These are phyloP conservation scores for Nicotiana knightiana DNA, from an alignment of 257 asterid species.

Conservation along the genomic window DNA sequence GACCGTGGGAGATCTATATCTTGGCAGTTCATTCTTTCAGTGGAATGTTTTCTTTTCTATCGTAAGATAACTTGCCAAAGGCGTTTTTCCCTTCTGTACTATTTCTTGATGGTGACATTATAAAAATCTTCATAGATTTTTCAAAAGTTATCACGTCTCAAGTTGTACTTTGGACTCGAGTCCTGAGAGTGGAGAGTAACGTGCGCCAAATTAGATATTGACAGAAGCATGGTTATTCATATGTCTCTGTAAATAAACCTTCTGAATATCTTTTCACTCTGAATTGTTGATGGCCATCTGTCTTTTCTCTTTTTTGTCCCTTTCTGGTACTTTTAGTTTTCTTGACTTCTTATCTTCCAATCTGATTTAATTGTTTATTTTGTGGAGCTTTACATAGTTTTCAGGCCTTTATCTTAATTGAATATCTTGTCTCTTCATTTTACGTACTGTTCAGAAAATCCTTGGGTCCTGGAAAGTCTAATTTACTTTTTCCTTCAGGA, in stretches of 20 bases:
- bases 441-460: conserved; percentile 18
- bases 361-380: conserved; percentile 4
- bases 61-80: conserved; percentile 92
- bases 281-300: background rate
- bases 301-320: background rate
- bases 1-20: conserved; percentile 54
- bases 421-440: conserved; percentile 4
- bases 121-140: conserved; percentile 26
- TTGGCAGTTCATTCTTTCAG: conserved; percentile 64
- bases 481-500: conserved; percentile 89
- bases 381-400: conserved; percentile 14
- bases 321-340: background rate
- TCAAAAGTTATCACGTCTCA: conserved; percentile 14
- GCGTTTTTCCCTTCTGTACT: conserved; percentile 72
- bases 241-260: conserved; percentile 14
- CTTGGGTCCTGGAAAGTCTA: conserved; percentile 66
- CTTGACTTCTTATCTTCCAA: conserved; percentile 10
- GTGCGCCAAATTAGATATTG: conserved; percentile 7
- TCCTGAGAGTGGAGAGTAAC: conserved; percentile 29
- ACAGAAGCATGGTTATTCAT: conserved; percentile 21
- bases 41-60: conserved; percentile 95
- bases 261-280: background rate
- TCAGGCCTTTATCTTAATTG: conserved; percentile 10
- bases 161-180: conserved; percentile 24
- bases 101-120: conserved; percentile 51